Evolutionary conservation across 768 basidiomycete genomes (phyloP).

Genomic region (Zangia roseola): DNA sequence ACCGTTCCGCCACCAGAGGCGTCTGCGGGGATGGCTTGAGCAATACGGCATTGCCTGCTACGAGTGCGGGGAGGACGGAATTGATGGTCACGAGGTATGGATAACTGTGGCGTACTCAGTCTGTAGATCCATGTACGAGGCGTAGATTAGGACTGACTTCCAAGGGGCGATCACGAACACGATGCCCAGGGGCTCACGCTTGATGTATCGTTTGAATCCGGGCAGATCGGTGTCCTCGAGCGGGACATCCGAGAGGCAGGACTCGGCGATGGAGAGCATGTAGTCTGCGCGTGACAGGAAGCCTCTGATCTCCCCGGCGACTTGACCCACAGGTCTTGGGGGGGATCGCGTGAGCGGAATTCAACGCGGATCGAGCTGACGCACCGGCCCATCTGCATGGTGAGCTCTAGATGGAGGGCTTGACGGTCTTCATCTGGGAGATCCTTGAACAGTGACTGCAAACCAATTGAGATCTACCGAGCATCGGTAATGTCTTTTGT

Average conservation of each 20-base stretch:
- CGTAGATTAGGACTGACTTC: conserved; percentile 60
- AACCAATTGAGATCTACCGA: neutral
- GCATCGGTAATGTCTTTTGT: conserved; percentile 14
- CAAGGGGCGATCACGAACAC: conserved; percentile 88
- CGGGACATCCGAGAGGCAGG: conserved; percentile 69
- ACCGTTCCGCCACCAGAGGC: conserved; percentile 81
- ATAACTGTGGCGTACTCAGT: conserved; percentile 47
- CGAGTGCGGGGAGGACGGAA: conserved; percentile 85
- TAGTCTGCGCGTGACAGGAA: conserved; percentile 80
- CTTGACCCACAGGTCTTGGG: conserved; percentile 73
- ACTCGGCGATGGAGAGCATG: conserved; percentile 80
- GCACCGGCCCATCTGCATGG: conserved; percentile 90
- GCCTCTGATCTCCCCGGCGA: conserved; percentile 76
- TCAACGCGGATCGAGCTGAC: conserved; percentile 20
- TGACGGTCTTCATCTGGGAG: conserved; percentile 50
- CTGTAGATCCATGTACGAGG: too few species aligned
- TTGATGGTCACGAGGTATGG: conserved; percentile 92
- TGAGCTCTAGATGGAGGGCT: conserved; percentile 59
- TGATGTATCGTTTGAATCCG: conserved; percentile 82
- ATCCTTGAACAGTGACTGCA: conserved; percentile 49
- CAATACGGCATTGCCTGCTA: conserved; percentile 88
- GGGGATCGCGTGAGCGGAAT: neutral
- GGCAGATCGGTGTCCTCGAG: conserved; percentile 78
- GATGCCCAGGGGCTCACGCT: conserved; percentile 81
- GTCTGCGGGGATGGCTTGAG: conserved; percentile 98